Evolutionary conservation across 805 yeast species (phyloP).

Genomic region (Saturnispora serradocipensis): DNA sequence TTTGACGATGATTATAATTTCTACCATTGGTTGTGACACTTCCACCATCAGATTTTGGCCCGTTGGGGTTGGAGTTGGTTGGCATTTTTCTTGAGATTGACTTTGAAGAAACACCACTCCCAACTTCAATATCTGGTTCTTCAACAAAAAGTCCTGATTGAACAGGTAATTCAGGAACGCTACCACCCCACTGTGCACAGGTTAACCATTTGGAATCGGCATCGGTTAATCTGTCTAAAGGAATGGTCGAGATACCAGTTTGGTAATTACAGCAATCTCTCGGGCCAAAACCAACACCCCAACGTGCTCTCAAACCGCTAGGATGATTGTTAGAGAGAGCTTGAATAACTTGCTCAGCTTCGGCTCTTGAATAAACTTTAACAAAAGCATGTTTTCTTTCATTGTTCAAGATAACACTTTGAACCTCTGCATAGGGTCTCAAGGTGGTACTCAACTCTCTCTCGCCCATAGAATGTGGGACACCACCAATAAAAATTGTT

Average conservation of each 20-base stretch:
- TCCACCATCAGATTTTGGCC: constrained; percentile 60
- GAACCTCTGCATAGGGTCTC: constrained; percentile 85
- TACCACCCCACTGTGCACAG: constrained; percentile 94
- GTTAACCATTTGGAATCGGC: constrained; percentile 89
- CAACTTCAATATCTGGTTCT: constrained; percentile 97
- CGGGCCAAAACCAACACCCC: constrained; percentile 99
- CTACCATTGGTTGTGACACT: not conserved
- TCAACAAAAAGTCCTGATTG: constrained; percentile 77
- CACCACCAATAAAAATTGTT: constrained; percentile 91
- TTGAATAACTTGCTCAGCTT: constrained; percentile 76
- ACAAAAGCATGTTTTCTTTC: constrained; percentile 95
- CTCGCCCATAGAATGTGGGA: constrained; percentile 76
- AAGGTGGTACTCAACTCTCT: constrained; percentile 57
- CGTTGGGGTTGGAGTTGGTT: constrained; percentile 75
- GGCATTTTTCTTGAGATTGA: constrained; percentile 91
- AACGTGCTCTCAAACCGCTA: constrained; percentile 70
- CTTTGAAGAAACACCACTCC: constrained; percentile 86
- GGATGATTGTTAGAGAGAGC: constrained; percentile 58
- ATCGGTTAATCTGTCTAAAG: constrained; percentile 81
- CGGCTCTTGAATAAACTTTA: constrained; percentile 82
- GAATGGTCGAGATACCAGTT: constrained; percentile 81
- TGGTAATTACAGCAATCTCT: constrained; percentile 96
- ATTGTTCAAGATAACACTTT: constrained; percentile 75
- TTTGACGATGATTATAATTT: not conserved
- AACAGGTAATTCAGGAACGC: constrained; percentile 71